These are phyloP conservation scores for Plasmodium chabaudi DNA, from an alignment of 169 alveolate species.

Conservation along the genomic window DNA sequence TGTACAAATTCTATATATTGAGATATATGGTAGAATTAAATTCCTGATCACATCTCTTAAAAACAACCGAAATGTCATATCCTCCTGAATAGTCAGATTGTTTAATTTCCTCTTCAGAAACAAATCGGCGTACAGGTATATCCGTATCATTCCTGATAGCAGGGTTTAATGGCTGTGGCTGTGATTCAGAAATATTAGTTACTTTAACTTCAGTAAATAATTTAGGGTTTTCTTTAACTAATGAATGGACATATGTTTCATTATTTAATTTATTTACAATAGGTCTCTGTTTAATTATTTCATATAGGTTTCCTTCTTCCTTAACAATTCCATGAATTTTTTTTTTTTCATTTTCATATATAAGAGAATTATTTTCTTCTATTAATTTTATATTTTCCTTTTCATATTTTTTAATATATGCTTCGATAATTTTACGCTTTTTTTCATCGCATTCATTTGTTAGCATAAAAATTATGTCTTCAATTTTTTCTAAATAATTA, in stretches of 20 bases:
- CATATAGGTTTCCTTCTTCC: constrained; percentile 83
- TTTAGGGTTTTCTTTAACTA: constrained; percentile 67
- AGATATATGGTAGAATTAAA: constrained; percentile 53
- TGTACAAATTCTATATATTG: constrained; percentile 19
- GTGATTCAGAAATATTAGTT: constrained; percentile 21
- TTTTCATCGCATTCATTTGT: constrained; percentile 77
- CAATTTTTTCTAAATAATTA: constrained; percentile 82
- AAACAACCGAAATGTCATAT: constrained; percentile 37
- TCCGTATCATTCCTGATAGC: constrained; percentile 83
- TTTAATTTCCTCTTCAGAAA: constrained; percentile 62
- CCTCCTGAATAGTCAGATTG: constrained; percentile 68
- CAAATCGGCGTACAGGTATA: constrained; percentile 78
- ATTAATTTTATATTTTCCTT: constrained; percentile 77
- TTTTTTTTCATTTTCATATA: constrained; percentile 80
- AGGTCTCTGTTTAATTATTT: constrained; percentile 84
- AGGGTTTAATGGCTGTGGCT: constrained; percentile 84
- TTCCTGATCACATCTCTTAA: constrained; percentile 63
- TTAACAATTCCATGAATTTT: constrained; percentile 82
- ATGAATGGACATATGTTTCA: constrained; percentile 56
- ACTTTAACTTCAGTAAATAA: constrained; percentile 60
- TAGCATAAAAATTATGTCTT: constrained; percentile 57
- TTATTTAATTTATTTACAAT: constrained; percentile 74
- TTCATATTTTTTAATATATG: constrained; percentile 81
- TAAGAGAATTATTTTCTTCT: constrained; percentile 80
- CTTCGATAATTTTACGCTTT: constrained; percentile 80